A percentile compares a stretch with the other conserved stretches of the same genome.
Conservation (phyloP, 2,329 filamentous ascomycete genomes). For the Hysterium pulicare region DNA sequence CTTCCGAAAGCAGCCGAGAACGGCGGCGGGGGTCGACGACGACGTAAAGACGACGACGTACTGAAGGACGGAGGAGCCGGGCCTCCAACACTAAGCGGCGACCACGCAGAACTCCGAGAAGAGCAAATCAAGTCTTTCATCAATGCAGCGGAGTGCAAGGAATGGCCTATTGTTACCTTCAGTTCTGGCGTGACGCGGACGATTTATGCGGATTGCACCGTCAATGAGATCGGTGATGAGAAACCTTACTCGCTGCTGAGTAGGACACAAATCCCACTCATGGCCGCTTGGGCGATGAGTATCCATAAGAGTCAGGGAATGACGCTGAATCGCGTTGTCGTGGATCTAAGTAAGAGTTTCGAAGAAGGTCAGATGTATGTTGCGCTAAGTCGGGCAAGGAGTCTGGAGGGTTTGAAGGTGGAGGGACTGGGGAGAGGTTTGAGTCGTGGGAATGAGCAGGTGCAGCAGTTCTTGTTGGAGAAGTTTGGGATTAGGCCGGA, state of each 20-base stretch:
- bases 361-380: slow-evolving; percentile 61
- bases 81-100: slow-evolving; percentile 28
- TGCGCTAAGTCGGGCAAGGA: slow-evolving; percentile 53
- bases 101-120: slow-evolving; percentile 38
- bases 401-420: slow-evolving; percentile 49
- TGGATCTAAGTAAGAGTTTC: slow-evolving; percentile 53
- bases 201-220: slow-evolving; percentile 52
- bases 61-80: slow-evolving; percentile 1
- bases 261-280: slow-evolving; percentile 61
- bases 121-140: slow-evolving; percentile 41
- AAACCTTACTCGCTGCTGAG: slow-evolving; percentile 48
- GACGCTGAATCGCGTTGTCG: slow-evolving; percentile 57
- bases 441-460: slow-evolving; percentile 28
- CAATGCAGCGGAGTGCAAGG: slow-evolving; percentile 22
- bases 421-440: slow-evolving; percentile 22
- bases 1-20: slow-evolving; percentile 23
- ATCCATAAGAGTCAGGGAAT: slow-evolving; percentile 62
- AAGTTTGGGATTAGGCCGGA: slow-evolving; percentile 14
- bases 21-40: no score
- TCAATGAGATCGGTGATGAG: slow-evolving; percentile 46
- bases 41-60: neutral
- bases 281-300: slow-evolving; percentile 60
- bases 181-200: slow-evolving; percentile 44
- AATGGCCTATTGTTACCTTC: slow-evolving; percentile 55
- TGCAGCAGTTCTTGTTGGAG: slow-evolving; percentile 32